Evolutionary conservation across 148 eudicot genomes (phyloP).

Genomic region (Dysphania ambrosioides): DNA sequence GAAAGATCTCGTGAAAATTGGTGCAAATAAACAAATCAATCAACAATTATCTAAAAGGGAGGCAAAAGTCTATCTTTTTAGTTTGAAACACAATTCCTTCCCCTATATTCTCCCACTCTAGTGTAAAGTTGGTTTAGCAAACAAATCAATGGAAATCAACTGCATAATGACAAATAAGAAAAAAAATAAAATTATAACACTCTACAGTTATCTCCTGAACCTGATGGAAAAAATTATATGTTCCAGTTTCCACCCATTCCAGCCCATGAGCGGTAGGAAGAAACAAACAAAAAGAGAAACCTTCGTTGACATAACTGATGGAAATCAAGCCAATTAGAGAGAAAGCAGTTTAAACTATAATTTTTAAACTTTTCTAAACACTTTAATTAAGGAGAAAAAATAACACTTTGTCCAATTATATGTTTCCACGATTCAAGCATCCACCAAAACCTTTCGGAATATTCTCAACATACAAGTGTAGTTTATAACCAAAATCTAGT

Average conservation of each 20-base stretch:
- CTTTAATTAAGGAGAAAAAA: slow-evolving; percentile 1
- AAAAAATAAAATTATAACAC: too few species aligned
- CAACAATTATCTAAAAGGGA: background rate
- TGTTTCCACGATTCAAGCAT: slow-evolving; percentile 20
- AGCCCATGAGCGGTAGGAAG: background rate
- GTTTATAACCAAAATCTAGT: slow-evolving; percentile 3
- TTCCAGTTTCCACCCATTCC: background rate
- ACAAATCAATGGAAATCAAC: slow-evolving; percentile 17
- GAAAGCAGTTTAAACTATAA: background rate
- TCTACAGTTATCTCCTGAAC: too few species aligned
- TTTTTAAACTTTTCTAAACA: background rate
- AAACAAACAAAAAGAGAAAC: background rate
- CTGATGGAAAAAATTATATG: too few species aligned
- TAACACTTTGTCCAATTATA: slow-evolving; percentile 22
- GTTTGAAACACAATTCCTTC: background rate
- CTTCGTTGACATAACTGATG: too few species aligned
- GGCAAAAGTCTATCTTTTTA: background rate
- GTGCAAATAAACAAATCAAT: background rate
- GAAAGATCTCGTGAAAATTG: background rate
- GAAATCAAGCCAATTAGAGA: slow-evolving; percentile 4
- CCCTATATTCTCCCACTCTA: slow-evolving; percentile 1
- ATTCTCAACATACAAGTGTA: background rate
- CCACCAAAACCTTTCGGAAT: slow-evolving; percentile 5
- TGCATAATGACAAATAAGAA: slow-evolving; percentile 12
- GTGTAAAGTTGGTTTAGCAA: slow-evolving; percentile 19